Evolutionary conservation across 2,329 filamentous ascomycete genomes (phyloP), one percentile per base, ranked within the genome.

Genomic region (Aspergillus tanneri): DNA sequence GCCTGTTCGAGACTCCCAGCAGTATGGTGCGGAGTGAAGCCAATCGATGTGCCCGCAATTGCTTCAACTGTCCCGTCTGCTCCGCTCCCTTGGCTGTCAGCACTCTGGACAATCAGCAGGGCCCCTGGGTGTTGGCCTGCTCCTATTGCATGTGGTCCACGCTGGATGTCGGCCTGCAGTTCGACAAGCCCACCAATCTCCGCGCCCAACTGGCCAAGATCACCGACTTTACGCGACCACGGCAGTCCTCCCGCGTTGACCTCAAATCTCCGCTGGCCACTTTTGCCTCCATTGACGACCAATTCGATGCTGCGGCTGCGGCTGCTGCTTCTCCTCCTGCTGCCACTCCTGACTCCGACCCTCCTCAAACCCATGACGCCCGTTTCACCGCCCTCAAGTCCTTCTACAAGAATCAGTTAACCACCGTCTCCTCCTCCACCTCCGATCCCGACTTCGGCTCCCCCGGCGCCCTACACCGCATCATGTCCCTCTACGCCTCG

Each of bases 71-170:
- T 61, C 93, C 93, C 0, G 77, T 91, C 55, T 99, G 93, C 69
- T 84, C 88, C 22, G 84, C 90, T 0, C 87, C 90, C 10, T 79
- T 97, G 32, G 79, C 84, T 16, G 84, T 93, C 43, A 87, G 84
- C 44, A 83, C 84, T 16, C 72, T 91, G 51, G 86, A 90, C 46
- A 74, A 78, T 27, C 71, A 72, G 44, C 69, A 72, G 43, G 80
- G 80, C 1, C 85, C 87, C 0, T 96, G 86, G 70, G 84, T 92
- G 25, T 77, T 99, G 34, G 82, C 85, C 28, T 99, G 93, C 74
- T 83, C 85, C 43, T 95, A 95, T 71, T 99, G 93, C 74, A 85
- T 88, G 68, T 99, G 93, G 93, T 89, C 83, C 54, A 92, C 90
- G 1, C 80, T 86, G 43, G 93, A 99, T 65, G 88, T 95, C 34